Evolutionary conservation across 1,284 basidiomycete genomes (phyloP).

Genomic region (Bjerkandera adusta): DNA sequence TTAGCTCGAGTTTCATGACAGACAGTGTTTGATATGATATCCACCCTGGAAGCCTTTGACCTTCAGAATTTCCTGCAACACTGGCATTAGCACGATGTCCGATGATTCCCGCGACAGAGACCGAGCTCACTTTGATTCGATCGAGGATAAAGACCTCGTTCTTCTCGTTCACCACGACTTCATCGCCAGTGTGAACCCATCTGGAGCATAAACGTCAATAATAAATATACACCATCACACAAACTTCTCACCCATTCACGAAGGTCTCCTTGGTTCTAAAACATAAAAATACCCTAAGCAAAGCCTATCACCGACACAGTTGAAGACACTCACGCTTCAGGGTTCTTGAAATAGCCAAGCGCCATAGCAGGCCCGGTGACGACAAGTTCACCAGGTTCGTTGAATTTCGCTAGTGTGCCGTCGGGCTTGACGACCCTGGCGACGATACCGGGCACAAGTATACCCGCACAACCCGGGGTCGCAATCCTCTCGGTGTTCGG

Average conservation of each 20-base stretch:
- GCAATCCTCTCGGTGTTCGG: slow-evolving; percentile 23
- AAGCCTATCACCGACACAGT: neutral
- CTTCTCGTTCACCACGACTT: slow-evolving; percentile 38
- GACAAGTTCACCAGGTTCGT: slow-evolving; percentile 41
- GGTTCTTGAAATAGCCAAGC: slow-evolving; percentile 41
- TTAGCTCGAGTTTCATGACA: slow-evolving; percentile 2
- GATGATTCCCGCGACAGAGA: neutral
- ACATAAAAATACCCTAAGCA: neutral
- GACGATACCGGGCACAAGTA: slow-evolving; percentile 35
- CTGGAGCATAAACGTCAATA: slow-evolving; percentile 26
- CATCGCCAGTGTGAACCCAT: slow-evolving; percentile 46
- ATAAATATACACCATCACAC: neutral
- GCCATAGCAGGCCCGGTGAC: slow-evolving; percentile 41
- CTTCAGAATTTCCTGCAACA: slow-evolving; percentile 55
- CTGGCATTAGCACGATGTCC: neutral
- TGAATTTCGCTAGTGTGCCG: slow-evolving; percentile 35
- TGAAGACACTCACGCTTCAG: slow-evolving; percentile 42
- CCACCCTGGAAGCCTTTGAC: slow-evolving; percentile 65
- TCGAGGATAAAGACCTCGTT: slow-evolving; percentile 43
- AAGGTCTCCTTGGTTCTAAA: slow-evolving; percentile 41
- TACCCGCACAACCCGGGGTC: slow-evolving; percentile 36
- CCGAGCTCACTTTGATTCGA: slow-evolving; percentile 37
- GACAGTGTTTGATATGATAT: neutral
- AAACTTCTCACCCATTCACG: slow-evolving; percentile 31
- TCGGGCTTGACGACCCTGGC: slow-evolving; percentile 40